Percentiles rank a stretch among this genome's conserved stretches.
Evolutionary conservation across 2,329 filamentous ascomycete species (phyloP).

Genomic region (Diaporthe nobilis): DNA sequence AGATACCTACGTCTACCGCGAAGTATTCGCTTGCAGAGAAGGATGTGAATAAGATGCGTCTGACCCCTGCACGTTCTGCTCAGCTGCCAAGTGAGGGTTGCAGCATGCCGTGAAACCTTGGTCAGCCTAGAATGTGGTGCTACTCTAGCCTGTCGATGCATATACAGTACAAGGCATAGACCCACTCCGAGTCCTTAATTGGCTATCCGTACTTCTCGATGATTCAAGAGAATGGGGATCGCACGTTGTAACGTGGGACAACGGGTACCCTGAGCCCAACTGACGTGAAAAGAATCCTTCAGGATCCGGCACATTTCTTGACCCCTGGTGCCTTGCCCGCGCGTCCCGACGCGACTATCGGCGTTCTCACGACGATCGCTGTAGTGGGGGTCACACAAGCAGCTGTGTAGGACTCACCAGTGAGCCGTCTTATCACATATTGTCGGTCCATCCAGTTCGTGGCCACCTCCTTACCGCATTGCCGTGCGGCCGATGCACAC

Average conservation of each 20-base stretch:
- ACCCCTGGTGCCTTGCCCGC: too few species aligned
- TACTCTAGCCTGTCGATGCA: neutral
- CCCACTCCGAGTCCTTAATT: neutral
- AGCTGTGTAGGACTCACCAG: too few species aligned
- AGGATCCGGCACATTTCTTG: too few species aligned
- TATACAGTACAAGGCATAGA: neutral
- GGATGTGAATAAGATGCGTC: neutral
- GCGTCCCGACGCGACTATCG: too few species aligned
- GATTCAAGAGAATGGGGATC: too few species aligned
- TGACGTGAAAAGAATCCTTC: too few species aligned
- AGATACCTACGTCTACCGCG: neutral
- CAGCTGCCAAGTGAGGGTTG: neutral
- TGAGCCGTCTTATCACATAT: neutral
- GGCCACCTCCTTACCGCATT: neutral
- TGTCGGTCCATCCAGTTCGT: neutral
- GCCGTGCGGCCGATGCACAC: neutral
- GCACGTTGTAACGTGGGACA: too few species aligned
- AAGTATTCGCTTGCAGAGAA: neutral
- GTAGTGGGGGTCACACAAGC: too few species aligned
- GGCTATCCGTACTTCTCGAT: neutral
- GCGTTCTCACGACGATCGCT: too few species aligned
- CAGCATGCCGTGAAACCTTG: too few species aligned
- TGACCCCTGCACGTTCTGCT: neutral
- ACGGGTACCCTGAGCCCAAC: too few species aligned
- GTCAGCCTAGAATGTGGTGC: too few species aligned